These are phyloP conservation scores for Chlorella sp. DNA, from an alignment of 139 green algal genomes.

Conservation along the genomic window DNA sequence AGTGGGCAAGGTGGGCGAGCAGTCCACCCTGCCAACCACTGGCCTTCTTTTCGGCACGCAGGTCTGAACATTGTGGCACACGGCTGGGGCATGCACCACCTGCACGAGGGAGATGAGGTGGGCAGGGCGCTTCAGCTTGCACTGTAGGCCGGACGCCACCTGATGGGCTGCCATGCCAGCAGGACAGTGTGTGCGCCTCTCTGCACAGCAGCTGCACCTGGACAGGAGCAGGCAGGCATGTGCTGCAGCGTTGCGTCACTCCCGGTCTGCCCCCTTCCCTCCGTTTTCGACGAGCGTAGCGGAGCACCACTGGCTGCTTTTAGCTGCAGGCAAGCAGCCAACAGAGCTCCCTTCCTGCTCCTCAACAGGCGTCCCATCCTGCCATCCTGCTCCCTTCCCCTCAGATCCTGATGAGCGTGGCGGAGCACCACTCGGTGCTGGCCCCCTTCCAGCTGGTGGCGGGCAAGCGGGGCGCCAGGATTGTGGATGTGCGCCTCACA, in stretches of 20 bases:
- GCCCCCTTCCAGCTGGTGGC: conserved; percentile 48
- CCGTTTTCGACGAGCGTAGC: conserved; percentile 87
- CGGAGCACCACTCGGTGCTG: conserved; percentile 88
- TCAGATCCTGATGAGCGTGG: conserved; percentile 87
- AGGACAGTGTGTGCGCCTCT: no score
- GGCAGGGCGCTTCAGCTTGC: neutral
- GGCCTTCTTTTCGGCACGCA: no score
- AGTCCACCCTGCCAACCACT: no score
- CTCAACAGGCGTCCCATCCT: no score
- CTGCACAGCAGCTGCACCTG: no score
- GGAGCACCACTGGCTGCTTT: conserved; percentile 96
- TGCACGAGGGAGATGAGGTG: conserved; percentile 89
- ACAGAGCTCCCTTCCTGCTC: no score
- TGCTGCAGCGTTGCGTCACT: no score
- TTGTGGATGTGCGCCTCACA: conserved; percentile 76
- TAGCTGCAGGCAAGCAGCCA: no score
- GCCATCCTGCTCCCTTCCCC: conserved; percentile 65
- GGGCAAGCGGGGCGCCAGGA: conserved; percentile 72
- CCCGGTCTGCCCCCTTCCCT: neutral
- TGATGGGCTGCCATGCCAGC: no score
- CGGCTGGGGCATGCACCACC: conserved; percentile 84
- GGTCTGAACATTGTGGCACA: conserved; percentile 93
- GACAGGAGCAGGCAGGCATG: no score
- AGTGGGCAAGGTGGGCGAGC: no score
- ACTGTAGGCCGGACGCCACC: no score